Conservation (phyloP, 768 basidiomycete species). For the Tephrocybe sp. region DNA sequence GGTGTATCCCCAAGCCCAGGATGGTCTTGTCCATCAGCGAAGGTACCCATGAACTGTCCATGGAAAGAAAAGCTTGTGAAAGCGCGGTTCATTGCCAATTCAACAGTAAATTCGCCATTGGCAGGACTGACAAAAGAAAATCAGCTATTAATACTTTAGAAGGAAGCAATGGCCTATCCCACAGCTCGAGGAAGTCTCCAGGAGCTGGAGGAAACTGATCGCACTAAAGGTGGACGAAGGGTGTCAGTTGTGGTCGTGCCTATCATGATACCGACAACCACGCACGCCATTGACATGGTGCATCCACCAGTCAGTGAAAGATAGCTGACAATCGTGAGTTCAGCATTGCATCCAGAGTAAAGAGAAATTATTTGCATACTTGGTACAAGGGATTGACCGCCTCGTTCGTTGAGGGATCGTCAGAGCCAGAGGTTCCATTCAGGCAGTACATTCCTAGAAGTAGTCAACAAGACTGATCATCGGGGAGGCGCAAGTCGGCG, state of each 20-base stretch:
- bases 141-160: background rate
- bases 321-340: constrained; percentile 4
- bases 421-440: constrained; percentile 32
- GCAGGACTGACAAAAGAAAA: constrained; percentile 34
- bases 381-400: constrained; percentile 45
- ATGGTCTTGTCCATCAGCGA: constrained; percentile 44
- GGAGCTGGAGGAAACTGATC: constrained; percentile 41
- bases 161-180: constrained; percentile 6
- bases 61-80: constrained; percentile 42
- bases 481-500: background rate
- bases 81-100: constrained; percentile 51
- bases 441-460: constrained; percentile 44
- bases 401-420: constrained; percentile 38
- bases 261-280: background rate
- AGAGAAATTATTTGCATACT: constrained; percentile 25
- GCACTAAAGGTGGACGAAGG: constrained; percentile 29
- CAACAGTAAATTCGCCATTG: constrained; percentile 45
- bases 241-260: background rate
- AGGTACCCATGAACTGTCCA: constrained; percentile 34
- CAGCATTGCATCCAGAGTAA: background rate
- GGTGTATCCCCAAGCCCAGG: constrained; percentile 26
- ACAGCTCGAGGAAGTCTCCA: constrained; percentile 45
- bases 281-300: constrained; percentile 36
- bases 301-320: constrained; percentile 28
- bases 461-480: too few species aligned